phyloP scores from a whole-genome alignment of 2,329 filamentous ascomycete genomes.

The Lachnellula willkommii region DNA sequence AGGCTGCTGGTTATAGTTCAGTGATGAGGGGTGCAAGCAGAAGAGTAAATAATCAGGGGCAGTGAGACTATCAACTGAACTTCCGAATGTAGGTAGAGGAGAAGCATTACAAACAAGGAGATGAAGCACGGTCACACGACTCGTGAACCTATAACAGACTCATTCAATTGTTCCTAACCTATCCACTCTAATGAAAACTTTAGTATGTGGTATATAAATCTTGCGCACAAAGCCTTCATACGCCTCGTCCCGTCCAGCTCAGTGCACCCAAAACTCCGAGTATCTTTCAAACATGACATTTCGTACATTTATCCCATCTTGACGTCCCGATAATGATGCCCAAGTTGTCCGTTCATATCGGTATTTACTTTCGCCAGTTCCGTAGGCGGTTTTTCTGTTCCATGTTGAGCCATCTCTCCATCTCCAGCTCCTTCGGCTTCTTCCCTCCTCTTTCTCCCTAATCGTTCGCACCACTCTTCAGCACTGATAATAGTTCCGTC shows the following conservation, averaged over 20 bases:
- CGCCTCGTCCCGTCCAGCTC: neutral
- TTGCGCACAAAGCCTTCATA: neutral
- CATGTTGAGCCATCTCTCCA: neutral
- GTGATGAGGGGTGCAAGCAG: too few species aligned
- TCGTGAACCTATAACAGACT: neutral
- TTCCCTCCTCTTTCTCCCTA: constrained; percentile 47
- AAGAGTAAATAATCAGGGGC: neutral
- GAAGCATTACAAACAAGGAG: neutral
- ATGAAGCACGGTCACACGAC: neutral
- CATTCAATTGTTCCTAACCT: neutral
- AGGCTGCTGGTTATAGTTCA: too few species aligned
- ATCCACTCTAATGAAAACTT: neutral
- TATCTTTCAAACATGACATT: neutral
- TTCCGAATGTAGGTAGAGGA: neutral
- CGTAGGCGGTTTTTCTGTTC: constrained; percentile 14
- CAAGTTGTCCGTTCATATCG: constrained; percentile 1
- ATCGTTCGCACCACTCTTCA: constrained; percentile 80
- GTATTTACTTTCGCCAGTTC: constrained; percentile 8
- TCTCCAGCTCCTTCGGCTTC: constrained; percentile 16
- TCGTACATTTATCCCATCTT: constrained; percentile 19
- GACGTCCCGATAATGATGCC: constrained; percentile 12
- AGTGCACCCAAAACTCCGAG: neutral
- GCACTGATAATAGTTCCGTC: constrained; percentile 86
- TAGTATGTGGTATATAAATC: neutral
- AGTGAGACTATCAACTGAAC: neutral